Conservation (phyloP, 169 alveolate genomes). For the Eimeria praecox region DNA sequence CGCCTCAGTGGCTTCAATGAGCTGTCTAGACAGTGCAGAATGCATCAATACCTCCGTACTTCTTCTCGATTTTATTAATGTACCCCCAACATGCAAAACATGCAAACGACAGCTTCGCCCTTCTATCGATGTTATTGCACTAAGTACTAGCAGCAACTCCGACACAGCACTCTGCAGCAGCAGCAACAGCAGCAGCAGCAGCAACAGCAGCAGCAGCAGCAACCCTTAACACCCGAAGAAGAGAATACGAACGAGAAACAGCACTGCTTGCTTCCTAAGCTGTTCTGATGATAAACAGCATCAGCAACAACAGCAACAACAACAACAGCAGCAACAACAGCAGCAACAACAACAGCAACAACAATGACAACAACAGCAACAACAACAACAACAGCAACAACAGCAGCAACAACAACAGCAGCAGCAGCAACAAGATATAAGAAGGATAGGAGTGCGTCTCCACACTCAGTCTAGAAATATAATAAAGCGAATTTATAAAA, state of each 20-base stretch:
- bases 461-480: no score
- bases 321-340: not conserved
- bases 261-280: no score
- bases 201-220: no score
- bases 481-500: no score
- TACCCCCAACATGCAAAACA: conserved; percentile 6
- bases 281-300: no score
- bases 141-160: not conserved
- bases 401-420: not conserved
- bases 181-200: no score
- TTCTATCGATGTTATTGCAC: not conserved
- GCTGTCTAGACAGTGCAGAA: not conserved
- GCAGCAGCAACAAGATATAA: not conserved
- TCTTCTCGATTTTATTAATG: not conserved
- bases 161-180: not conserved
- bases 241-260: no score
- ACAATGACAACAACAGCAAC: no score
- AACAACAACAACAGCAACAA: no score
- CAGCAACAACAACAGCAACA: no score
- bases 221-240: no score
- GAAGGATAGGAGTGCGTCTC: not conserved
- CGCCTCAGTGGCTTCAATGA: not conserved
- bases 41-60: not conserved
- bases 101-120: conserved; percentile 14
- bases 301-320: no score